Base-by-base conservation (phyloP, 108 stramenopile genomes). In the Parietichytrium sp. region DNA sequence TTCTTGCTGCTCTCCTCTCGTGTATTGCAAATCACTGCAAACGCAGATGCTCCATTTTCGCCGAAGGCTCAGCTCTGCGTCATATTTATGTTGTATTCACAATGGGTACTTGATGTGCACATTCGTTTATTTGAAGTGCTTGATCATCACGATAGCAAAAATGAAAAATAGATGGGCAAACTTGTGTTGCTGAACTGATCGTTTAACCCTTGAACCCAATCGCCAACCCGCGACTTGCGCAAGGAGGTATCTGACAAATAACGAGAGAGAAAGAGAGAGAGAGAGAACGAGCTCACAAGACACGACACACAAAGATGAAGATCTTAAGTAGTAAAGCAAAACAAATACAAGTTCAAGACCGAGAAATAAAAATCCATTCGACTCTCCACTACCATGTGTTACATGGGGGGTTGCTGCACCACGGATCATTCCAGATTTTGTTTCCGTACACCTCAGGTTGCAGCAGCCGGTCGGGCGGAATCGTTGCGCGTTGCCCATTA, bases 371-470 rank as follows among this genome's bases (percentile, higher is more conserved):
- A n/a, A n/a, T n/a, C n/a, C n/a, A n/a, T n/a, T n/a, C n/a, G n/a
- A n/a, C n/a, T n/a, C n/a, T n/a, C n/a, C n/a, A n/a, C n/a, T n/a
- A n/a, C n/a, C n/a, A n/a, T n/a, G n/a, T n/a, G n/a, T 72, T 72
- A 20, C 61, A 72, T n/a, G 61, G 61, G 6, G 61, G 61, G 25
- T 72, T 72, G 61, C 45, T 20, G 20, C 61, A 72, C 38, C 45
- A 72, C 13, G 61, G 61, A 20, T 72, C 61, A 25, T 72, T 72
- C 61, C 61, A 72, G 23, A 72, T 33, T 27, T 25, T 47, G 8
- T 33, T 8, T 6, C 61, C 61, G 25, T 72, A 72, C 61, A n/a
- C 45, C 33, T 72, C 61, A 6, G 61, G 61, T 42, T 72, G 61
- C 29, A 72, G 42, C 8, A 72, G 38, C 20, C 45, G 36, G 42